Percentiles rank a stretch among this genome's conserved stretches.
Conservation (phyloP, 75 land plant genomes). For the Selaginella tamariscina region DNA sequence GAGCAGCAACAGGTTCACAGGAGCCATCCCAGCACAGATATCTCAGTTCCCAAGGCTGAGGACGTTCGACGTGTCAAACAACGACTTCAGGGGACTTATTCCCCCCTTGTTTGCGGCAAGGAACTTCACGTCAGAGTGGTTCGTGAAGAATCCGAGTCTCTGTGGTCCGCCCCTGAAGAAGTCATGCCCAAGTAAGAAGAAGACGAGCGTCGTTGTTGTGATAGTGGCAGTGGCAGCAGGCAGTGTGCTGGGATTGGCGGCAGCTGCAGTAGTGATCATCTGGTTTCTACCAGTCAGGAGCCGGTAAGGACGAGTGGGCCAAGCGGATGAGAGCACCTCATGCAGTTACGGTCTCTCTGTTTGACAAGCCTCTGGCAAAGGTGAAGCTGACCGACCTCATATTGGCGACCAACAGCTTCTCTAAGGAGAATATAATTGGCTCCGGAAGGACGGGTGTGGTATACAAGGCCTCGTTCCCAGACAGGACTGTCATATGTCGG, state of each 20-base stretch:
- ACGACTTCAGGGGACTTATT: not conserved
- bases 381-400: constrained; percentile 9
- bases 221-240: not conserved
- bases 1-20: not conserved
- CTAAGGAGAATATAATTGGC: not conserved
- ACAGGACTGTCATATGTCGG: not conserved
- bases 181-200: constrained; percentile 2
- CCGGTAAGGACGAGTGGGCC: not conserved
- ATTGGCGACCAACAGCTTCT: constrained; percentile 1
- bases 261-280: not conserved
- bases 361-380: constrained; percentile 6
- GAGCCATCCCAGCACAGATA: constrained; percentile 5
- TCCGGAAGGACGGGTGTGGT: not conserved
- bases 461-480: not conserved
- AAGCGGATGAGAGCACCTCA: constrained; percentile 7
- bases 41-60: not conserved
- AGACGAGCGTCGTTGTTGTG: not conserved
- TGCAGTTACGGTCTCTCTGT: not conserved
- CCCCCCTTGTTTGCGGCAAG: not conserved
- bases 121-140: not conserved
- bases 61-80: not conserved
- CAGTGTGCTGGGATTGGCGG: not conserved
- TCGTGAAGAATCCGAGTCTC: not conserved
- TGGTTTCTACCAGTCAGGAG: not conserved
- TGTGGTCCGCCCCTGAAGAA: not conserved